Conservation (phyloP, 371 early-diverging fungal genomes). For the Rhizopus stolonifer region DNA sequence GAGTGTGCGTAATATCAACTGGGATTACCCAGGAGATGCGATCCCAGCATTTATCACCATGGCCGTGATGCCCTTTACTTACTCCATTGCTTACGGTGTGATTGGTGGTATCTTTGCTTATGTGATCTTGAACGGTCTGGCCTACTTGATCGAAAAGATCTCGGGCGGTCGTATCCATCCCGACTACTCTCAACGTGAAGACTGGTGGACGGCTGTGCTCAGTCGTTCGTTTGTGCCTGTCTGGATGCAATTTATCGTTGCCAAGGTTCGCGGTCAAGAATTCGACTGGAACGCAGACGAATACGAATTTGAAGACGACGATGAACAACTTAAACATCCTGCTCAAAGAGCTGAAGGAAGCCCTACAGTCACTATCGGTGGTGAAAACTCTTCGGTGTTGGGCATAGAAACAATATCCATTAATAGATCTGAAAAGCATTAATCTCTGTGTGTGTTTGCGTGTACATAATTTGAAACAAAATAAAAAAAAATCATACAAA, state of each 20-base stretch:
- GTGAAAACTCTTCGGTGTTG: not conserved
- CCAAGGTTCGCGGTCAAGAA: conserved; percentile 27
- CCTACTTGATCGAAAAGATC: conserved; percentile 46
- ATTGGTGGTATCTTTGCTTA: conserved; percentile 65
- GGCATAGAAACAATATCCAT: conserved; percentile 2
- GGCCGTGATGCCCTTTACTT: conserved; percentile 75
- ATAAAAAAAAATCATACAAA: too few species aligned
- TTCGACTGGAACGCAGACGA: conserved; percentile 39
- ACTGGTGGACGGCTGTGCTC: conserved; percentile 46
- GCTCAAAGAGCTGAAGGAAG: not conserved
- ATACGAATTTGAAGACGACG: conserved; percentile 29
- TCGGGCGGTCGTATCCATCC: conserved; percentile 53
- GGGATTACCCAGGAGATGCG: conserved; percentile 74
- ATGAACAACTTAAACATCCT: not conserved
- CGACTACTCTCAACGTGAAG: conserved; percentile 47
- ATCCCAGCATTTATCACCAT: conserved; percentile 78
- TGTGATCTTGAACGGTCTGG: conserved; percentile 57
- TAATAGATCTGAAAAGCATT: not conserved
- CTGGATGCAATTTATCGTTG: conserved; percentile 40
- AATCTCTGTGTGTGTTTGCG: not conserved
- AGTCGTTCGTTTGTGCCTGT: conserved; percentile 34
- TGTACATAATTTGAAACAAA: not conserved
- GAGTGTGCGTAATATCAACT: conserved; percentile 69
- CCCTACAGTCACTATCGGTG: not conserved
- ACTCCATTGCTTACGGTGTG: conserved; percentile 72